Evolutionary conservation across 2,329 filamentous ascomycete genomes (phyloP).

Genomic region (Didymella sp.): DNA sequence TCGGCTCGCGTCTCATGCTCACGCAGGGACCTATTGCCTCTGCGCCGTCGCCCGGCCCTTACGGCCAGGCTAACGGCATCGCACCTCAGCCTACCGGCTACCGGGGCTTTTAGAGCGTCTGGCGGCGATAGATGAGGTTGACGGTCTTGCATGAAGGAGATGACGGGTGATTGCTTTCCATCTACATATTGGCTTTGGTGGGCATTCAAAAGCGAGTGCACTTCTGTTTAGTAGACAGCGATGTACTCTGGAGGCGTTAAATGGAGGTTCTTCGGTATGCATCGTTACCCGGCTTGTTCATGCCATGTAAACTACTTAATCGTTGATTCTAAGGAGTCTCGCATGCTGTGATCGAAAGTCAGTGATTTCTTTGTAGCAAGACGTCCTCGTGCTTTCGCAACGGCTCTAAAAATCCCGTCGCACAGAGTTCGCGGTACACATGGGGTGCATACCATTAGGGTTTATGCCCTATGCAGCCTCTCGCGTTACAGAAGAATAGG

Average conservation of each 20-base stretch:
- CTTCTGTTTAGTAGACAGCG: constrained; percentile 25
- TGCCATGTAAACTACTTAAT: constrained; percentile 42
- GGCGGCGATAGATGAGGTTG: neutral
- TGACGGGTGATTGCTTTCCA: constrained; percentile 21
- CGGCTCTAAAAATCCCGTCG: neutral
- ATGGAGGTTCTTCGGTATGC: constrained; percentile 27
- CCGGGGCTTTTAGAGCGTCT: constrained; percentile 43
- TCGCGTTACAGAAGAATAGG: too few relatives aligned
- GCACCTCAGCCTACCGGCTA: constrained; percentile 81
- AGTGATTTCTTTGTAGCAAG: neutral
- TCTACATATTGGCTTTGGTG: constrained; percentile 38
- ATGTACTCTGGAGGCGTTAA: constrained; percentile 44
- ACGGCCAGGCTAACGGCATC: constrained; percentile 84
- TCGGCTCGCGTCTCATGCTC: constrained; percentile 92
- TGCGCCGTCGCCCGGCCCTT: constrained; percentile 70
- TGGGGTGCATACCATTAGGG: too few relatives aligned
- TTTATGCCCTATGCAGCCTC: too few relatives aligned
- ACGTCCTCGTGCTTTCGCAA: neutral
- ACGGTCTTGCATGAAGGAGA: constrained; percentile 17
- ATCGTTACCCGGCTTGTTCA: constrained; percentile 25
- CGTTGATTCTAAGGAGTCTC: neutral
- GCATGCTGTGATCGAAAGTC: neutral
- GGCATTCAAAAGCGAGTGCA: constrained; percentile 36
- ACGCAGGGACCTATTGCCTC: constrained; percentile 78
- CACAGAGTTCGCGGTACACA: neutral